Conservation (phyloP, 768 basidiomycete genomes). For the Lentinula raphanica region DNA sequence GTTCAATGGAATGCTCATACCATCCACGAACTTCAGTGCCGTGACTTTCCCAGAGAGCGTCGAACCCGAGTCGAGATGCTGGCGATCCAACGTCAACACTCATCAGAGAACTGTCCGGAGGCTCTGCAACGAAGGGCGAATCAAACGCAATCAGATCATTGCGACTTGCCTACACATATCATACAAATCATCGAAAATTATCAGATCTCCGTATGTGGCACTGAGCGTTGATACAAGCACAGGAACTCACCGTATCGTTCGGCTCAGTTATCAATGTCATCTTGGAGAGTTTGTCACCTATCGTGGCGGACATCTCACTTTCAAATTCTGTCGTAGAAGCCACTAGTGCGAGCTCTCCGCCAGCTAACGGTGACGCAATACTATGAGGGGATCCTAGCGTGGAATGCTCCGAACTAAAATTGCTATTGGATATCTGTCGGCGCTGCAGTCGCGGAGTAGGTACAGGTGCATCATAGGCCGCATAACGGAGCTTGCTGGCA, state of each 20-base stretch:
- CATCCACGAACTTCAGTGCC: constrained; percentile 57
- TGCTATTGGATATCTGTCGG: constrained; percentile 25
- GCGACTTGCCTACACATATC: not conserved
- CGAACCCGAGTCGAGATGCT: not conserved
- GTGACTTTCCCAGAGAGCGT: constrained; percentile 52
- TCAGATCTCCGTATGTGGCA: not conserved
- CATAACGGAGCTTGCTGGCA: constrained; percentile 57
- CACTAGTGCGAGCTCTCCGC: constrained; percentile 43
- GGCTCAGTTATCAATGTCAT: not conserved
- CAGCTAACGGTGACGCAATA: constrained; percentile 12
- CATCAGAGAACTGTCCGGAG: constrained; percentile 14
- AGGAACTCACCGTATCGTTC: not conserved
- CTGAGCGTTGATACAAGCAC: not conserved
- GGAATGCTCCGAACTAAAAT: constrained; percentile 4
- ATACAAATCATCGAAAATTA: not conserved
- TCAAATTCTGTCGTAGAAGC: constrained; percentile 28
- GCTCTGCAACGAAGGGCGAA: constrained; percentile 58
- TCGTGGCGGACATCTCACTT: not conserved
- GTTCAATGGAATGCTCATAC: constrained; percentile 55
- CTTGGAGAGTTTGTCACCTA: not conserved
- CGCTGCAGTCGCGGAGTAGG: constrained; percentile 39
- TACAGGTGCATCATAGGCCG: constrained; percentile 63
- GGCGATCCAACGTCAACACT: not conserved
- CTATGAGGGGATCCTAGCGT: not conserved
- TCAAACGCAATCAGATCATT: constrained; percentile 71